These are phyloP conservation scores for Mortierella sp. DNA, from an alignment of 371 early-diverging fungal genomes.

Conservation along the genomic window DNA sequence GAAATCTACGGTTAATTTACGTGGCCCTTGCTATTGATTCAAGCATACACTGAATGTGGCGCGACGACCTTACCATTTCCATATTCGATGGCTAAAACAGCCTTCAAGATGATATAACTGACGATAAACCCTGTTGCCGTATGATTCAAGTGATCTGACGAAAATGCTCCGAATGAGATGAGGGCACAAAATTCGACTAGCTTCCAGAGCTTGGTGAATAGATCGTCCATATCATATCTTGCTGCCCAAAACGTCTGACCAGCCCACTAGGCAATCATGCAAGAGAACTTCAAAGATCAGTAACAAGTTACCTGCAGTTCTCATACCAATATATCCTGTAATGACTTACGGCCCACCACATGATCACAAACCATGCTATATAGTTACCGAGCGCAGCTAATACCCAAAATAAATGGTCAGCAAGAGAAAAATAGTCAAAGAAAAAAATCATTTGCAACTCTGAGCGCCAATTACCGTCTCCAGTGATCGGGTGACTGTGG, in stretches of 20 bases:
- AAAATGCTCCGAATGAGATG: constrained; percentile 48
- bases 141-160: constrained; percentile 54
- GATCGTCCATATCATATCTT: constrained; percentile 70
- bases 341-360: constrained; percentile 71
- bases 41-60: neutral
- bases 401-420: neutral
- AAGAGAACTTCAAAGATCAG: neutral
- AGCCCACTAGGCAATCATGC: constrained; percentile 16
- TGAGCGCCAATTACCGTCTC: constrained; percentile 35
- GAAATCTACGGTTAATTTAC: too few species aligned
- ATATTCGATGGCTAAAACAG: constrained; percentile 66
- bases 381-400: constrained; percentile 64
- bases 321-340: neutral
- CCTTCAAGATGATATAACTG: constrained; percentile 59
- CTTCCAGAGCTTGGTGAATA: constrained; percentile 50
- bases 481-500: constrained; percentile 69
- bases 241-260: constrained; percentile 59
- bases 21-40: too few species aligned
- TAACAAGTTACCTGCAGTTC: neutral
- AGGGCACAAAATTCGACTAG: constrained; percentile 61
- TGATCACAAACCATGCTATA: constrained; percentile 69
- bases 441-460: neutral
- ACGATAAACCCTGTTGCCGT: constrained; percentile 67
- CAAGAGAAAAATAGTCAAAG: neutral
- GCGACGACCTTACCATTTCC: constrained; percentile 59